Conservation (phyloP, 805 yeast species). For the Lachancea sp. region DNA sequence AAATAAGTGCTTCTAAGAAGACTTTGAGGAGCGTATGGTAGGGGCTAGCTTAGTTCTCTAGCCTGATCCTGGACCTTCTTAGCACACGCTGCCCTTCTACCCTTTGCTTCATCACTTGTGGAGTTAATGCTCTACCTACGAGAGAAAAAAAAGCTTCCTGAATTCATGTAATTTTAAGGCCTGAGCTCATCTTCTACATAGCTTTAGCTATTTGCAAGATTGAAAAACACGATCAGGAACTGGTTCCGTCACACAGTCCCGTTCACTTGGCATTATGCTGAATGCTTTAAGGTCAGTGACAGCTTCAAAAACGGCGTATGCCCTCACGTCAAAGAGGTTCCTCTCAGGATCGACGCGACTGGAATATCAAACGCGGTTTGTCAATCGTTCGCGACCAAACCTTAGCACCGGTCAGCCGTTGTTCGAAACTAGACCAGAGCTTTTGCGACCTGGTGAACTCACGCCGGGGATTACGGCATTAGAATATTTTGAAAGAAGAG, state of each 20-base stretch:
- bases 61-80: too few species aligned
- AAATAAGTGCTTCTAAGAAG: constrained; percentile 30
- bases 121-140: too few species aligned
- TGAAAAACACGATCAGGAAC: too few species aligned
- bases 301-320: background rate
- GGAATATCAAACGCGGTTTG: background rate
- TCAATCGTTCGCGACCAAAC: constrained; percentile 10
- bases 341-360: background rate
- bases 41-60: background rate
- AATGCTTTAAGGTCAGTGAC: background rate
- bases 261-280: background rate
- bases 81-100: background rate
- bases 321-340: background rate
- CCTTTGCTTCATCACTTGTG: background rate
- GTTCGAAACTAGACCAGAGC: constrained; percentile 74
- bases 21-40: constrained; percentile 29
- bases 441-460: constrained; percentile 67
- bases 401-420: constrained; percentile 77
- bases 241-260: too few species aligned
- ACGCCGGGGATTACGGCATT: constrained; percentile 83
- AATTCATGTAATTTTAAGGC: too few species aligned
- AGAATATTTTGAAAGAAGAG: constrained; percentile 74
- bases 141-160: too few species aligned
- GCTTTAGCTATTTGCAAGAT: background rate
- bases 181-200: too few species aligned